These are phyloP conservation scores for Xylaria venustula DNA, from an alignment of 495 filamentous ascomycete species.

Conservation along the genomic window DNA sequence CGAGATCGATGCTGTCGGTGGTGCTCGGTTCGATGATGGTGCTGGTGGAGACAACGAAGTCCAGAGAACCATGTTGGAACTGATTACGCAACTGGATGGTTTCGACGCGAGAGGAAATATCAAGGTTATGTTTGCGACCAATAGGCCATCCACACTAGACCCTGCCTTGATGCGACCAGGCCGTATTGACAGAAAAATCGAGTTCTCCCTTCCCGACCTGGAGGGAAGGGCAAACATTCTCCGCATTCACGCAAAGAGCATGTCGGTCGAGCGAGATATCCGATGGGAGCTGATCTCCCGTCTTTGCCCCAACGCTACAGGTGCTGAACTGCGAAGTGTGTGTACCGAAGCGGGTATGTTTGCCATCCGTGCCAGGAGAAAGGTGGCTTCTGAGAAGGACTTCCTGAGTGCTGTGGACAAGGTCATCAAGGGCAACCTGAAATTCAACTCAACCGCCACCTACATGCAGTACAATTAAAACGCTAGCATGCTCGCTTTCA, in stretches of 20 bases:
- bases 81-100: slow-evolving; percentile 96
- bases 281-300: slow-evolving; percentile 97
- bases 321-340: slow-evolving; percentile 90
- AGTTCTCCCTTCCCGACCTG: slow-evolving; percentile 94
- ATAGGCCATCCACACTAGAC: slow-evolving; percentile 92
- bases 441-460: slow-evolving; percentile 98
- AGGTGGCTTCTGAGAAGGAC: slow-evolving; percentile 99
- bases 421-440: slow-evolving; percentile 98
- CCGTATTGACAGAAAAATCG: slow-evolving; percentile 97
- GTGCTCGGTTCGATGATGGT: slow-evolving; percentile 97
- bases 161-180: slow-evolving; percentile 96
- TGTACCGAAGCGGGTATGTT: slow-evolving; percentile 99
- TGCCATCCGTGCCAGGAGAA: slow-evolving; percentile 91
- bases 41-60: slow-evolving; percentile 98
- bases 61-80: slow-evolving; percentile 97
- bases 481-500: too few species aligned
- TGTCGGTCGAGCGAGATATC: slow-evolving; percentile 98
- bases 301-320: slow-evolving; percentile 94
- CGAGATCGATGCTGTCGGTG: slow-evolving; percentile 96
- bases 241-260: slow-evolving; percentile 98
- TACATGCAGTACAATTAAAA: slow-evolving; percentile 98
- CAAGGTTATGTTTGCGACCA: slow-evolving; percentile 99
- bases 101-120: slow-evolving; percentile 98
- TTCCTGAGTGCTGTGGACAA: slow-evolving; percentile 97
- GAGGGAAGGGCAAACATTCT: slow-evolving; percentile 97